phyloP scores from a whole-genome alignment of 2,329 filamentous ascomycete genomes.

The Lasiodiplodia sp. region DNA sequence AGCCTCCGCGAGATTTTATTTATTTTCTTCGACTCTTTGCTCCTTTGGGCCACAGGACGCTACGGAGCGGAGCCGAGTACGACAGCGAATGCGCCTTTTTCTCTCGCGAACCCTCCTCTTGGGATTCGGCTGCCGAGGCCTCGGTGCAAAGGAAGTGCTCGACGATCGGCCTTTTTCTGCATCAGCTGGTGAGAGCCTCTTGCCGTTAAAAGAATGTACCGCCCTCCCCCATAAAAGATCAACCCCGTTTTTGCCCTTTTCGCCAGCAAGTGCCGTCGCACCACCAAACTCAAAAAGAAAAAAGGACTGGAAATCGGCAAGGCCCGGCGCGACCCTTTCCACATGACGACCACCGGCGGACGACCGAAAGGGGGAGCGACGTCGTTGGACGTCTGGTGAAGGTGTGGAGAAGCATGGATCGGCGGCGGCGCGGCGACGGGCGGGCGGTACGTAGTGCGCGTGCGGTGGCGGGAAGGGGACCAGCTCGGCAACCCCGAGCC shows the following conservation, averaged over 20 bases:
- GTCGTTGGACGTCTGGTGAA: neutral
- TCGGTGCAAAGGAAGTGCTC: neutral
- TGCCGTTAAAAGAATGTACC: neutral
- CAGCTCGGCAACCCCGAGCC: constrained; percentile 18
- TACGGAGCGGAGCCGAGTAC: neutral
- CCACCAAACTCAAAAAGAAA: constrained; percentile 20
- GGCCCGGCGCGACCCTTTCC: neutral
- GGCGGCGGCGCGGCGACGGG: neutral
- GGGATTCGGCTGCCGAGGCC: neutral
- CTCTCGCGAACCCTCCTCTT: neutral
- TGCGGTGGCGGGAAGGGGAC: constrained; percentile 6
- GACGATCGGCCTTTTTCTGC: neutral
- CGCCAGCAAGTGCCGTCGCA: neutral
- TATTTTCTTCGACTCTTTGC: neutral
- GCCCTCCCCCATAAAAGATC: constrained; percentile 22
- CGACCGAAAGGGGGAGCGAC: neutral
- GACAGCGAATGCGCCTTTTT: neutral
- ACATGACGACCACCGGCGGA: neutral
- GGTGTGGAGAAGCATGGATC: constrained; percentile 12
- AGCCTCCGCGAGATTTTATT: neutral
- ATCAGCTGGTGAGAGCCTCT: neutral
- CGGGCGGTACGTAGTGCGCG: neutral
- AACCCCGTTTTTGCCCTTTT: neutral
- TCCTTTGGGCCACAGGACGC: neutral
- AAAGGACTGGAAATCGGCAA: neutral